Evolutionary conservation across 345 rosid species (phyloP), one percentile per base, ranked within the genome.

Genomic region (Eucalyptus camaldulensis): DNA sequence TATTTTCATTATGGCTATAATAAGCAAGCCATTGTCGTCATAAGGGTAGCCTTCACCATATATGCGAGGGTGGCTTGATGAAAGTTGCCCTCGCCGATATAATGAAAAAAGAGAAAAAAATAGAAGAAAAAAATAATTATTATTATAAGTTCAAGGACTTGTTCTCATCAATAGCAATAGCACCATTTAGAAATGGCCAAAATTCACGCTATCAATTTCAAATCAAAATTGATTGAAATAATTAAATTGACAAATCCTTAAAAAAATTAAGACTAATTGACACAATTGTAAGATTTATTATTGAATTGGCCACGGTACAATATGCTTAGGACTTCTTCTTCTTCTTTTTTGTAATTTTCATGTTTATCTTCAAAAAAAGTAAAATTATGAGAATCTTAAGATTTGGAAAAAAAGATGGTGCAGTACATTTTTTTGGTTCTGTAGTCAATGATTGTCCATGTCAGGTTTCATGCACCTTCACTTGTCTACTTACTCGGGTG

Each of bases 111-210:
- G 4, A 31, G 5, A 8, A 1, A 15, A 8, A 62, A 4, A 58
- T 8, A 15, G 8, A 31, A 17, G 24, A 37, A 40, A 37, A 37
- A 40, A 37, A 37, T 76, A 6, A 40, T 76, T 1, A 21, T 7
- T 22, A 6, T 21, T 40, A 62, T 53, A 33, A 72, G 6, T 9
- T 13, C 15, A 37, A 76, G 47, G 44, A 76, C 21, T 40, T 76
- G 15, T 76, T 3, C 13, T 8, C 7, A 0, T 33, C 10, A 2
- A 21, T 0, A 5, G 1, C 1, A 7, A 6, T 2, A 2, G 15
- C 6, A 4, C 47, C 3, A 11, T 21, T 7, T 40, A 40, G 1
- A 13, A 13, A 21, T 0, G 5, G 2, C 0, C 0, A 2, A 0
- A 7, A 6, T 40, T 11, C 5, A 22, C 1, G 2, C 4, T 6